Percentiles rank a stretch among this genome's conserved stretches.
Evolutionary conservation across 805 yeast species (phyloP).

Genomic region (Saccharomycopsis babjevae): DNA sequence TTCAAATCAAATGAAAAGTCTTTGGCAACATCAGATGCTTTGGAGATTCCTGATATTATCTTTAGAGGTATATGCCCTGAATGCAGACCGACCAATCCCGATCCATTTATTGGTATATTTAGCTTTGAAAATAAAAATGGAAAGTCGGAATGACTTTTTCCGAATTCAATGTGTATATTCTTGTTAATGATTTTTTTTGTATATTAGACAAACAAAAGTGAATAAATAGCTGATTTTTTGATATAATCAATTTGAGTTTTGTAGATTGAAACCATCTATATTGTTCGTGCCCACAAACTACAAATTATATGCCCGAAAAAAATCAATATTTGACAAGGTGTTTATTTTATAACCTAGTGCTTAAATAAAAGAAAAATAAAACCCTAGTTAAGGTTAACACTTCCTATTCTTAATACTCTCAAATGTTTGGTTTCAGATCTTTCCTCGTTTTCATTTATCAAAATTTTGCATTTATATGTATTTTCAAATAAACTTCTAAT

Average conservation of each 20-base stretch:
- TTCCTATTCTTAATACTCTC: conserved; percentile 3
- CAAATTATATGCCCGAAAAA: too few species aligned
- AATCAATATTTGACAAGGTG: too few species aligned
- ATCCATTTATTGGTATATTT: conserved; percentile 46
- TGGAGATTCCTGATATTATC: conserved; percentile 37
- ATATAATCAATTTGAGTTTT: too few species aligned
- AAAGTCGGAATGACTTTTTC: not conserved
- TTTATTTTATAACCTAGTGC: too few species aligned
- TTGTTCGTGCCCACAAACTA: too few species aligned
- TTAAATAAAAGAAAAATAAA: not conserved
- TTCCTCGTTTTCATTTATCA: not conserved
- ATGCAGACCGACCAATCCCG: conserved; percentile 40
- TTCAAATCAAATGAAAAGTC: conserved; percentile 9
- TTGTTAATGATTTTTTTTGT: not conserved
- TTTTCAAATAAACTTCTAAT: conserved; percentile 3
- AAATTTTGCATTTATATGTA: not conserved
- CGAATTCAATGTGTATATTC: not conserved
- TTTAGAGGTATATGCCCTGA: conserved; percentile 44
- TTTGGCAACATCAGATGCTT: conserved; percentile 23
- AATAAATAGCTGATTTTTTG: too few species aligned
- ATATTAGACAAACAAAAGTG: not conserved
- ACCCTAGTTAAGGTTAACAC: not conserved
- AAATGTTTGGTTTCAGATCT: not conserved
- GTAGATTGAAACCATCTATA: too few species aligned
- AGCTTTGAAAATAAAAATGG: conserved; percentile 32